These are phyloP conservation scores for Lentinula sp. DNA, from an alignment of 768 basidiomycete species.

Conservation along the genomic window DNA sequence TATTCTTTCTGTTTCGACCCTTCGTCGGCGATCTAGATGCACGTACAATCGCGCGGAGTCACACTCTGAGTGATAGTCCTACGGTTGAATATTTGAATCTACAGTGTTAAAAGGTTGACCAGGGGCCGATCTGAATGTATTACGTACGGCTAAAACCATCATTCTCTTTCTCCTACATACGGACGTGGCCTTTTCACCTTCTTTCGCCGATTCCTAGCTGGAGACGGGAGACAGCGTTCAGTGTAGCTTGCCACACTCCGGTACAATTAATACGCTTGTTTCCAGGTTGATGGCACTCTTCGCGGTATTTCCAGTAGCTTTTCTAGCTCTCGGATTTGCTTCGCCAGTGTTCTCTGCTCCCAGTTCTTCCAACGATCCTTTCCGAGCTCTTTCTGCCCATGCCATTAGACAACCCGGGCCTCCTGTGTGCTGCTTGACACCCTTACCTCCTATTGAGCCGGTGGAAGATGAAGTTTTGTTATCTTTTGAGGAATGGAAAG, in stretches of 20 bases:
- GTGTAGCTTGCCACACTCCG: background rate
- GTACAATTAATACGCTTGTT: background rate
- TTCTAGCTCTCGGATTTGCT: slow-evolving; percentile 1
- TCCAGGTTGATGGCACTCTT: background rate
- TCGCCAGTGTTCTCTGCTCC: slow-evolving; percentile 11
- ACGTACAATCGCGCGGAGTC: no score
- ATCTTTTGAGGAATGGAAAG: slow-evolving; percentile 88
- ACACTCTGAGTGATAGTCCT: no score
- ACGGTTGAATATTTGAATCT: no score
- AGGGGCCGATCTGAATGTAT: background rate
- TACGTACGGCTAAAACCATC: background rate
- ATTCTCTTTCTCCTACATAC: background rate
- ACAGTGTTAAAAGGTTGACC: no score
- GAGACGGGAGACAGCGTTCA: background rate
- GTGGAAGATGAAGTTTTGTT: slow-evolving; percentile 62
- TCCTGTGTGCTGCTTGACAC: slow-evolving; percentile 66
- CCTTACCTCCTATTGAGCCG: slow-evolving; percentile 38
- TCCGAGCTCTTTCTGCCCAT: slow-evolving; percentile 48
- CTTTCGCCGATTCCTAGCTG: background rate
- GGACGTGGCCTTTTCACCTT: background rate
- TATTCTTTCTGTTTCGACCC: background rate
- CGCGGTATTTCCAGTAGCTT: background rate
- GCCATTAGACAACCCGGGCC: slow-evolving; percentile 44
- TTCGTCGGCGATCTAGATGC: background rate
- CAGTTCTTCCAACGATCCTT: slow-evolving; percentile 48